A percentile compares a stretch with the other conserved stretches of the same genome.
These are phyloP conservation scores for Arabis alpina DNA, from an alignment of 345 rosid genomes.

Conservation along the genomic window DNA sequence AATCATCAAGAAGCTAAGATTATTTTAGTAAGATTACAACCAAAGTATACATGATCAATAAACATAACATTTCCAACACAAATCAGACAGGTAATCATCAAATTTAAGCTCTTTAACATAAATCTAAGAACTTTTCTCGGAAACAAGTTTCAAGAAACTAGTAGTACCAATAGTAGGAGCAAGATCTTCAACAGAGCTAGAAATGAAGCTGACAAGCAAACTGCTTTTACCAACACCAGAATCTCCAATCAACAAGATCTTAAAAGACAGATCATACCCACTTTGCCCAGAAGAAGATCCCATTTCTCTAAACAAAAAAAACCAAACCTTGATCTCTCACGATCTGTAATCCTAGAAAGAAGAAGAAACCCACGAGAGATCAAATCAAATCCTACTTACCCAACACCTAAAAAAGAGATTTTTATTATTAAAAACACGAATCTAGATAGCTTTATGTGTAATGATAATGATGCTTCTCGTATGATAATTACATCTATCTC, in stretches of 20 bases:
- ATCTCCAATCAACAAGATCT: conserved; percentile 97
- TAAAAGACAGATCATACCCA: conserved; percentile 85
- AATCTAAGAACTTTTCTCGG: conserved; percentile 9
- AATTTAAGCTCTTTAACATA: conserved; percentile 16
- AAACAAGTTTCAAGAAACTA: conserved; percentile 4
- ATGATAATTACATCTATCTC: conserved; percentile 38
- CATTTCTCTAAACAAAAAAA: conserved; percentile 46
- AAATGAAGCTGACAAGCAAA: conserved; percentile 95
- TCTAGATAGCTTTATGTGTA: conserved; percentile 16
- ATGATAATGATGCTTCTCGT: conserved; percentile 32
- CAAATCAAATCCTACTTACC: conserved; percentile 37
- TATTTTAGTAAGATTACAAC: background rate
- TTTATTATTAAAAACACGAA: conserved; percentile 1
- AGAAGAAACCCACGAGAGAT: conserved; percentile 42
- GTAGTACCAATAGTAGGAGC: conserved; percentile 82
- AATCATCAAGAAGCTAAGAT: conserved; percentile 13
- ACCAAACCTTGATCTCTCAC: conserved; percentile 11
- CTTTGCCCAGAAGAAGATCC: conserved; percentile 80
- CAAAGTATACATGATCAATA: background rate
- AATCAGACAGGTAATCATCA: conserved; percentile 10
- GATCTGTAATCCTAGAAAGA: conserved; percentile 2
- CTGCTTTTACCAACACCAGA: conserved; percentile 98
- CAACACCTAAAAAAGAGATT: conserved; percentile 21
- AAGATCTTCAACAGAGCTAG: conserved; percentile 70
- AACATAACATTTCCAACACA: background rate